phyloP scores from a whole-genome alignment of 805 yeast species.

The Cyberlindnera meyerae region DNA sequence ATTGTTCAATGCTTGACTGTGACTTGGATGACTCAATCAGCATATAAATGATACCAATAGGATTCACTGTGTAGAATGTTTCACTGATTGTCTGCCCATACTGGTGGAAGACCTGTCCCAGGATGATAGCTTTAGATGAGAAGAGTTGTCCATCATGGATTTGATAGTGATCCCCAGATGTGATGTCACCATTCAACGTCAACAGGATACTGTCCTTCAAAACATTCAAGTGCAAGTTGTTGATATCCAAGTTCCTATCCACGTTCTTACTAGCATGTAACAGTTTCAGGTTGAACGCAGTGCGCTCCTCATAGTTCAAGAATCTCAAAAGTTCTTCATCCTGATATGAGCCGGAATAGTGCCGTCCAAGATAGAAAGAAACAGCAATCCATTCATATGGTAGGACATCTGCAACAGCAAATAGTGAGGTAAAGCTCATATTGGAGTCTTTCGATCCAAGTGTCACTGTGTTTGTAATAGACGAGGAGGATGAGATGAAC shows the following conservation, averaged over 20 bases:
- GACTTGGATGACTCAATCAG: conserved; percentile 42
- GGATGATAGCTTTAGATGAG: conserved; percentile 4
- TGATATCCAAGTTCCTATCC: conserved; percentile 18
- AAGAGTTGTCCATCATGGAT: background rate
- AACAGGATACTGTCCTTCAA: conserved; percentile 17
- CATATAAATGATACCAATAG: conserved; percentile 41
- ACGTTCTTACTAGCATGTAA: conserved; percentile 27
- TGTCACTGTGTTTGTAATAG: conserved; percentile 1
- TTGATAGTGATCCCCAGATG: background rate
- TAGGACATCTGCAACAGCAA: conserved; percentile 34
- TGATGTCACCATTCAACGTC: conserved; percentile 16
- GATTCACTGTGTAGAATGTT: conserved; percentile 39
- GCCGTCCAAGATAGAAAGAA: conserved; percentile 42
- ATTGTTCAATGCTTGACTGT: conserved; percentile 28
- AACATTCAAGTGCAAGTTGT: conserved; percentile 15
- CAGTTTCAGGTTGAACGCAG: conserved; percentile 32
- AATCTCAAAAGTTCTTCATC: conserved; percentile 36
- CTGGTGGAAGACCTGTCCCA: conserved; percentile 12
- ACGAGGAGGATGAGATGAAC: conserved; percentile 1
- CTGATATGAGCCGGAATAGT: conserved; percentile 44
- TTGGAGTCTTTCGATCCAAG: conserved; percentile 16
- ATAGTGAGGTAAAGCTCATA: conserved; percentile 28
- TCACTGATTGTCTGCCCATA: conserved; percentile 12
- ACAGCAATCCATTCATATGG: conserved; percentile 48
- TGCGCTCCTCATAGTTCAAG: conserved; percentile 34